Percentiles rank a stretch among this genome's conserved stretches.
Evolutionary conservation across 306 rosid species (phyloP).

Genomic region (Castanea mollissima): DNA sequence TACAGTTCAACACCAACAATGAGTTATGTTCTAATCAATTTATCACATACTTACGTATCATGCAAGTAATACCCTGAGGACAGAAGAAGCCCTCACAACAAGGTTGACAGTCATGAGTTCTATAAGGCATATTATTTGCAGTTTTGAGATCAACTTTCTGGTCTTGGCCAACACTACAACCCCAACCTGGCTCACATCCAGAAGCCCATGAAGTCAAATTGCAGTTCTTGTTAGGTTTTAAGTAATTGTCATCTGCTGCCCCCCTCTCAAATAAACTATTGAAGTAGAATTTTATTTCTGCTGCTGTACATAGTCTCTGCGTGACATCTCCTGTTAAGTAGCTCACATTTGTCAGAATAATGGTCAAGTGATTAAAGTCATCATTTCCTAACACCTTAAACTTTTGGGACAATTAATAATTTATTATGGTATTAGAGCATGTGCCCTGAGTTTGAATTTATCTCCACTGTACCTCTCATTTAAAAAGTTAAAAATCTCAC

Average conservation of each 20-base stretch:
- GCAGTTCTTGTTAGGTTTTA: constrained; percentile 73
- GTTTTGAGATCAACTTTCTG: constrained; percentile 41
- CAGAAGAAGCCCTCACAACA: constrained; percentile 89
- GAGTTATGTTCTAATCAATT: background rate
- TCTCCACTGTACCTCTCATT: no score
- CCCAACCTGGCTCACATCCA: constrained; percentile 91
- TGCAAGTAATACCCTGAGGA: constrained; percentile 79
- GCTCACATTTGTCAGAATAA: background rate
- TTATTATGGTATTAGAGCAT: no score
- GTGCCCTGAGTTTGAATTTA: no score
- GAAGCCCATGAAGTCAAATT: constrained; percentile 64
- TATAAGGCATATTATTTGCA: constrained; percentile 36
- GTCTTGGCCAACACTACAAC: constrained; percentile 42
- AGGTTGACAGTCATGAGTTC: constrained; percentile 53
- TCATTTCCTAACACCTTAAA: no score
- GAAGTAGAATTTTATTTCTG: constrained; percentile 62
- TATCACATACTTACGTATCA: constrained; percentile 70
- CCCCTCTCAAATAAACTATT: constrained; percentile 32
- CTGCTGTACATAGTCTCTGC: constrained; percentile 50
- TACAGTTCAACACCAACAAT: background rate
- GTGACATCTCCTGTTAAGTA: constrained; percentile 57
- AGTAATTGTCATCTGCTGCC: constrained; percentile 22
- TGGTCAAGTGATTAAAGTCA: no score
- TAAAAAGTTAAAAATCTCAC: no score
- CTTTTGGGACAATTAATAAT: no score